These are phyloP conservation scores for Chromosphaera perkinsii DNA, from an alignment of 208 protist genomes.

Conservation along the genomic window DNA sequence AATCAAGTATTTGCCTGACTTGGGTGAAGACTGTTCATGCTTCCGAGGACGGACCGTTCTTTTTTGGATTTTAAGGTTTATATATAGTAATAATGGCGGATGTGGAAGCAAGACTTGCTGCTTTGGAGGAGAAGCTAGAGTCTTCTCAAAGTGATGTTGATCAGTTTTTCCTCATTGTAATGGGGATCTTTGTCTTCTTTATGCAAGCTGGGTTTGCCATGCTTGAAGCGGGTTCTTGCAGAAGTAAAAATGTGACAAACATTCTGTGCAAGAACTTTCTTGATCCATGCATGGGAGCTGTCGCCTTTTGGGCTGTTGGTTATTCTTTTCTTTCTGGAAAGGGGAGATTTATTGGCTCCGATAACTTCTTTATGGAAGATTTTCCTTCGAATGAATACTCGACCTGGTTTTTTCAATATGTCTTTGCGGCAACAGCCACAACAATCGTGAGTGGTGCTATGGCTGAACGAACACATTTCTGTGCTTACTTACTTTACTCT, in stretches of 20 bases:
- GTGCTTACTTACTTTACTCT: slow-evolving; percentile 7
- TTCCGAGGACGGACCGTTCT: no score
- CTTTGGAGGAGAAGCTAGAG: no score
- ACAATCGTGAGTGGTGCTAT: slow-evolving; percentile 21
- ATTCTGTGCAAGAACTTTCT: slow-evolving; percentile 50
- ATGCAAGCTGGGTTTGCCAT: slow-evolving; percentile 37
- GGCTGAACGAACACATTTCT: not conserved
- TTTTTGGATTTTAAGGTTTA: no score
- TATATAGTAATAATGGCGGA: no score
- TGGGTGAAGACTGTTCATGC: no score
- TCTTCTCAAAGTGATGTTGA: slow-evolving; percentile 5
- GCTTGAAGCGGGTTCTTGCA: slow-evolving; percentile 42
- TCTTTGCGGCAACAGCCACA: slow-evolving; percentile 19
- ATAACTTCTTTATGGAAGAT: not conserved
- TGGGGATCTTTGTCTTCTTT: slow-evolving; percentile 12
- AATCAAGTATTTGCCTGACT: no score
- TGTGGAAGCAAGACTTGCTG: no score
- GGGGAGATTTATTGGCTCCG: slow-evolving; percentile 31
- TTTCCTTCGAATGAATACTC: not conserved
- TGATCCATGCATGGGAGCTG: slow-evolving; percentile 27
- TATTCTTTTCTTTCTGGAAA: slow-evolving; percentile 38
- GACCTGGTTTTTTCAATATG: slow-evolving; percentile 5
- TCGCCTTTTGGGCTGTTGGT: slow-evolving; percentile 33
- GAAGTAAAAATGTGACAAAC: slow-evolving; percentile 42
- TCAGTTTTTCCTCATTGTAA: slow-evolving; percentile 12